Percentiles rank a stretch among this genome's conserved stretches.
phyloP scores from a whole-genome alignment of 2,329 filamentous ascomycete species.

The Hypoxylon sp. region DNA sequence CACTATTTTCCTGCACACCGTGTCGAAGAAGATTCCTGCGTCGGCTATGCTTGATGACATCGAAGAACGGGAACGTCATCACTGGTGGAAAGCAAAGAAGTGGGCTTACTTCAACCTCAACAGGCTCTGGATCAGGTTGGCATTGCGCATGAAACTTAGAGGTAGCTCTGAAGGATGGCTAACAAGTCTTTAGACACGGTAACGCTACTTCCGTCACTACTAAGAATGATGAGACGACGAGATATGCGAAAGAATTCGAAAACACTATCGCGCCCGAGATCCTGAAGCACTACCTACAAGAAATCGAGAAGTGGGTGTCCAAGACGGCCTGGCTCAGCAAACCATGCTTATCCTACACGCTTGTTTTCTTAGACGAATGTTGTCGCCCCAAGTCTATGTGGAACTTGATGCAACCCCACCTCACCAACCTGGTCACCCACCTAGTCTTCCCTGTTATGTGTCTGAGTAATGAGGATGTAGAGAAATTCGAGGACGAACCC shows the following conservation, averaged over 20 bases:
- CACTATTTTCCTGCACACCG: conserved; percentile 91
- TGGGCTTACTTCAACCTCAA: conserved; percentile 99
- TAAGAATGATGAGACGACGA: conserved; percentile 81
- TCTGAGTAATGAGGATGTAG: conserved; percentile 90
- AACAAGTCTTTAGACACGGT: conserved; percentile 77
- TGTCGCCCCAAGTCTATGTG: conserved; percentile 98
- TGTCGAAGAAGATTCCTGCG: conserved; percentile 86
- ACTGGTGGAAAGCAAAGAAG: conserved; percentile 99
- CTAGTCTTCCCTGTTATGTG: conserved; percentile 96
- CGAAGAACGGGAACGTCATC: conserved; percentile 90
- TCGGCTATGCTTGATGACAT: conserved; percentile 83
- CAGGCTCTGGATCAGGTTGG: conserved; percentile 89
- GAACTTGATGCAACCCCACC: conserved; percentile 91
- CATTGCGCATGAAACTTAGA: conserved; percentile 22
- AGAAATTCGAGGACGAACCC: conserved; percentile 93
- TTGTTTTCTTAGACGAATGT: conserved; percentile 96
- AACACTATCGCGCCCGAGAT: conserved; percentile 95
- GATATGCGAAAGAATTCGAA: conserved; percentile 92
- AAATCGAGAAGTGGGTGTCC: conserved; percentile 98
- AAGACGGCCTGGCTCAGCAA: conserved; percentile 96
- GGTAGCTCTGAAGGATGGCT: conserved; percentile 42
- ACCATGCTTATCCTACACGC: conserved; percentile 90
- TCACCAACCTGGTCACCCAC: conserved; percentile 93
- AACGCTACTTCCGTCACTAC: conserved; percentile 84
- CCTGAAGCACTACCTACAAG: conserved; percentile 90